Base-by-base conservation (phyloP, 345 rosid species). In the Mangifera indica region DNA sequence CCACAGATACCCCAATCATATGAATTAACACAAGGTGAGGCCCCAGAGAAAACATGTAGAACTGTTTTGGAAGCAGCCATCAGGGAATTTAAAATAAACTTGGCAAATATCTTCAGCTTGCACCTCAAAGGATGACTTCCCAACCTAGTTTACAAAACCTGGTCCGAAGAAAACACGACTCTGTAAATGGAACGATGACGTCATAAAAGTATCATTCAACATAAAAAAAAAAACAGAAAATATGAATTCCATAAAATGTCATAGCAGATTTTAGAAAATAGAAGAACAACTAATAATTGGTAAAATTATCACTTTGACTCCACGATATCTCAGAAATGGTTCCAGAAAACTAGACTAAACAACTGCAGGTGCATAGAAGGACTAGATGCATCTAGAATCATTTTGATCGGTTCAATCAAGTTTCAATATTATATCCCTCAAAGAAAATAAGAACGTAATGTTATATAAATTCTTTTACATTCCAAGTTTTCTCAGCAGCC, bases 1-100 rank as follows among this genome's bases (percentile, higher is more conserved):
- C 65, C 58, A 40, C 73, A 70, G 37, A 68, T 66, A 78, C 67
- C 66, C 7, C 63, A 67, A 80, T 77, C 62, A 7, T 69, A 67
- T 29, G 64, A 58, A 73, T 51, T 63, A 49, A 69, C 62, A 51
- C 60, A 73, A 68, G 72, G 77, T 10, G 81, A 74, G 46, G 72
- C 67, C 32, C 78, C 77, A 0, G 81, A 71, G 40, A 70, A 75
- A 70, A 76, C 69, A 51, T 71, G 80, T n/a, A 88, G 49, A 79
- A 71, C 71, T 40, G 85, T 81, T 63, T 81, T 79, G 34, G 81
- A 58, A 80, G 84, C 70, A 22, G 84, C 86, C 87, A 88, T 84
- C 48, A 37, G 22, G 63, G 69, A 53, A 56, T 49, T 12, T 18
- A 64, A 68, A 72, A 17, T 18, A 34, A 51, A 48, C 42, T 56